Evolutionary conservation across 1,284 basidiomycete genomes (phyloP), one percentile per base, ranked within the genome.

Genomic region (Flammula alnicola): DNA sequence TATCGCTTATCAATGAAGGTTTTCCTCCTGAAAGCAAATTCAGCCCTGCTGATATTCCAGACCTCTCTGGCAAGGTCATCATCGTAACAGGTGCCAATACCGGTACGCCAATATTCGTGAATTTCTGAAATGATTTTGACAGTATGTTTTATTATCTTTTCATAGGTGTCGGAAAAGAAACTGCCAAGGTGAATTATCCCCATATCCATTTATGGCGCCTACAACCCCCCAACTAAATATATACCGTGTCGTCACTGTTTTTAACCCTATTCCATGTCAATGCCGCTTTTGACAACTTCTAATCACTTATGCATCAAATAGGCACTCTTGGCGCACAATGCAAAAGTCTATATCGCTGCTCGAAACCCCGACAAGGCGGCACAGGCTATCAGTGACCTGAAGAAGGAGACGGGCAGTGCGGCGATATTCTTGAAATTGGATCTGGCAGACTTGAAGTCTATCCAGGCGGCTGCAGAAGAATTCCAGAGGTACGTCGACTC

Each of bases 261-360:
- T n/a, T n/a, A n/a, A n/a, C n/a, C n/a, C n/a, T n/a, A n/a, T n/a
- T n/a, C n/a, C n/a, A n/a, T n/a, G n/a, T n/a, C n/a, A n/a, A n/a
- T n/a, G n/a, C n/a, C 11, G 6, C 14, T 11, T 23, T 25, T 11
- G n/a, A 23, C 10, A 23, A n/a, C 17, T 26, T 14, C 31, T 33
- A 2, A 39, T 12, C 14, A 10, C 29, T 10, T 14, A 22, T 11
- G 23, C 16, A 11, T n/a, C n/a, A n/a, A n/a, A n/a, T 35, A 79
- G 77, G 76, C 71, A 10, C 70, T 86, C 10, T 72, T 88, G 32
- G 55, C 68, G 17, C 76, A 77, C 46, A 79, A 83, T 30, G 84
- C 84, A 5, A 85, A 75, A 51, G 86, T 90, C 0, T 88, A 86
- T 62, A 71, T 88, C 54, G 82, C 81, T 3, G 74, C 74, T 16